Percentiles rank a stretch among this genome's conserved stretches.
Evolutionary conservation across 345 rosid genomes (phyloP).

Genomic region (Conringia planisiliqua): DNA sequence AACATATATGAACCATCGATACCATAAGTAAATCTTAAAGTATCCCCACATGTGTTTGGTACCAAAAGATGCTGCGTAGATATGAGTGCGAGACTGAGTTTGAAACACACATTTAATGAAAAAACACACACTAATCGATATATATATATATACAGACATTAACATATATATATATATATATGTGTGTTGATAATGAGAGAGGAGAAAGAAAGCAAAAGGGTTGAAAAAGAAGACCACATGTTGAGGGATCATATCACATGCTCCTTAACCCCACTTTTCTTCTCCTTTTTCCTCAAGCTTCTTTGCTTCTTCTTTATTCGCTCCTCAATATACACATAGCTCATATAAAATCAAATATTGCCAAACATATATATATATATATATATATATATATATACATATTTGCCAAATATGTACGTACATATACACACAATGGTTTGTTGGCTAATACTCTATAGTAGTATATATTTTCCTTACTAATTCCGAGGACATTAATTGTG

Average conservation of each 20-base stretch:
- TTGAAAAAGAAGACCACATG: constrained; percentile 35
- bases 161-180: not conserved
- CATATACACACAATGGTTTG: not conserved
- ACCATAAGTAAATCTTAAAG: constrained; percentile 28
- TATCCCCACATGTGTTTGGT: constrained; percentile 30
- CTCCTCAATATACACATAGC: not conserved
- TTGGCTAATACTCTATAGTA: constrained; percentile 1
- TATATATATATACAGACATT: not conserved
- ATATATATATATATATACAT: not conserved
- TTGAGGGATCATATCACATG: constrained; percentile 36
- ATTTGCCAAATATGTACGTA: not conserved
- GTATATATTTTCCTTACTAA: not conserved
- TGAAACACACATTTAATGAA: not conserved
- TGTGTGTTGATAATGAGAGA: constrained; percentile 20
- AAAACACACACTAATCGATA: not conserved
- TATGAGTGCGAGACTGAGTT: constrained; percentile 30
- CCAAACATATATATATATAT: constrained; percentile 4
- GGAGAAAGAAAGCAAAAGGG: constrained; percentile 17
- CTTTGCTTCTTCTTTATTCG: constrained; percentile 1
- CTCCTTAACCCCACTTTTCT: constrained; percentile 36
- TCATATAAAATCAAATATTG: constrained; percentile 4
- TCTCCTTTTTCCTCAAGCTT: constrained; percentile 18
- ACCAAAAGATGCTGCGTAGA: constrained; percentile 35
- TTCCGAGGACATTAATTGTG: constrained; percentile 15
- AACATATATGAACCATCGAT: constrained; percentile 19